Conservation (phyloP, 306 rosid species). For the Ormosia semicastrata region DNA sequence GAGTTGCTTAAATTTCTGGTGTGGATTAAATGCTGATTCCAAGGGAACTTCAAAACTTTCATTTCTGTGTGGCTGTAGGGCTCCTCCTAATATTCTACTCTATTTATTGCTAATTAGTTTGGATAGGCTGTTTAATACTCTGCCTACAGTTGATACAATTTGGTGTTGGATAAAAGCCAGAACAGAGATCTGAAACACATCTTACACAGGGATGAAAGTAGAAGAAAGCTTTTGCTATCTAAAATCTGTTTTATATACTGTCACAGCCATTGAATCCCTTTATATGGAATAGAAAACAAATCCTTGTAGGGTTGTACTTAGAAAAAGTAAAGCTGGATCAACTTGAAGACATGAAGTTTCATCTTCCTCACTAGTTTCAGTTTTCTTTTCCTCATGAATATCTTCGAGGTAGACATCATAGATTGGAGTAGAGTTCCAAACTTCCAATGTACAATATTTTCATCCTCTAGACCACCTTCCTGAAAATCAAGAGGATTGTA, state of each 20-base stretch:
- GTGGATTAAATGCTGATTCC: background rate
- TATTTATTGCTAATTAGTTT: background rate
- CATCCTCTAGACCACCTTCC: slow-evolving; percentile 5
- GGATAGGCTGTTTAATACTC: background rate
- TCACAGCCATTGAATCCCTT: background rate
- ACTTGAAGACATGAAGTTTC: background rate
- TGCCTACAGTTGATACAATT: background rate
- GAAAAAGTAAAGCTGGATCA: background rate
- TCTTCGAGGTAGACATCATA: background rate
- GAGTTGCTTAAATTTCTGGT: background rate
- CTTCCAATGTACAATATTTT: background rate
- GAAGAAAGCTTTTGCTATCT: background rate
- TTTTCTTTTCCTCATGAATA: background rate
- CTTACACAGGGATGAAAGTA: background rate
- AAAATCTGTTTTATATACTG: background rate
- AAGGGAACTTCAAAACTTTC: background rate
- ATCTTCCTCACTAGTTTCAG: background rate
- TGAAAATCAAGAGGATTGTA: background rate
- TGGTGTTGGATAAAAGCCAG: background rate
- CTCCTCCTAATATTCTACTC: background rate
- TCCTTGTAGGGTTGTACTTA: background rate
- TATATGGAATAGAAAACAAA: background rate
- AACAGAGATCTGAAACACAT: background rate
- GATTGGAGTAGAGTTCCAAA: background rate
- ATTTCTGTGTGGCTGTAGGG: background rate